Evolutionary conservation across 2,329 filamentous ascomycete genomes (phyloP).

Genomic region (Cordyceps pruinosa): DNA sequence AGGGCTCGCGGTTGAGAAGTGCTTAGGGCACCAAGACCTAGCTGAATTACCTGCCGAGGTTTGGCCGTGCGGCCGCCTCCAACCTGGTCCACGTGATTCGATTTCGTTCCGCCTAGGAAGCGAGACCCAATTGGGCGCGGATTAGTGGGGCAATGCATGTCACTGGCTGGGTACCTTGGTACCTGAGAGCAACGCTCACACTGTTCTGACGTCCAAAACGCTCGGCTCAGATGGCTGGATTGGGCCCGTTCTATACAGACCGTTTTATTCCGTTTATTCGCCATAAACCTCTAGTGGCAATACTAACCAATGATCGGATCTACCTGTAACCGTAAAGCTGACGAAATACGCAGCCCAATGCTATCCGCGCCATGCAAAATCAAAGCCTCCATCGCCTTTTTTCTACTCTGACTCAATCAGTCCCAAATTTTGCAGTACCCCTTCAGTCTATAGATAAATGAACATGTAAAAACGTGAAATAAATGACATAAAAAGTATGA

Average conservation of each 20-base stretch:
- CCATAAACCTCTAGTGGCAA: neutral
- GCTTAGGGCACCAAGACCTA: slow-evolving; percentile 39
- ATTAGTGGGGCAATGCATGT: slow-evolving; percentile 1
- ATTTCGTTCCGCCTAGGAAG: neutral
- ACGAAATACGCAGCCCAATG: neutral
- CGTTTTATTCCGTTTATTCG: neutral
- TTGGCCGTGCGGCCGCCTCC: slow-evolving; percentile 20
- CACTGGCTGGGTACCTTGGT: too few species aligned
- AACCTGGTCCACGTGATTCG: neutral
- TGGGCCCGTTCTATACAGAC: neutral
- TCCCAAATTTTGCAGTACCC: neutral
- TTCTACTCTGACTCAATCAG: neutral
- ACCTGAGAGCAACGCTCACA: neutral
- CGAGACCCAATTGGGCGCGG: neutral
- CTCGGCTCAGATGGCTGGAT: neutral
- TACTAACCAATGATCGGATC: neutral
- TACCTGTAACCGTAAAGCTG: neutral
- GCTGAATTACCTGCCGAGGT: slow-evolving; percentile 20
- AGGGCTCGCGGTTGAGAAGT: slow-evolving; percentile 24
- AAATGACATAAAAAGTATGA: neutral
- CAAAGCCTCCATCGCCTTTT: neutral
- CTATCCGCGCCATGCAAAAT: neutral
- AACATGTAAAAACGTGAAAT: neutral
- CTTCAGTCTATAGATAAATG: neutral
- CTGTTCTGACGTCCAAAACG: neutral